A percentile compares a stretch with the other conserved stretches of the same genome.
Evolutionary conservation across 2,329 filamentous ascomycete genomes (phyloP).

Genomic region (Hypomyces rosellus): DNA sequence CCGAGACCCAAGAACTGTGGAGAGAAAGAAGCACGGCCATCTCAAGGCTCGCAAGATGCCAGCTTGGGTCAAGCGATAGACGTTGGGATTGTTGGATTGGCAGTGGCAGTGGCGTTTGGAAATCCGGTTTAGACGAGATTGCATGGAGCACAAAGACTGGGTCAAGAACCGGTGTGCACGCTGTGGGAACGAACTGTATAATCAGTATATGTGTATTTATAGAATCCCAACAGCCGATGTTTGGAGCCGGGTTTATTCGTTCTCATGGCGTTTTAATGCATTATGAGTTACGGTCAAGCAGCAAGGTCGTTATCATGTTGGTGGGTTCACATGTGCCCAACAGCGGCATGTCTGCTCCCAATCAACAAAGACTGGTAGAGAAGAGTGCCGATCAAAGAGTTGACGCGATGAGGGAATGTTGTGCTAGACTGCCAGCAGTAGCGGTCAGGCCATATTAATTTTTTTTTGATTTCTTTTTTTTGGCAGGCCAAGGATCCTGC

Average conservation of each 20-base stretch:
- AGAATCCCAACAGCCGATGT: constrained; percentile 3
- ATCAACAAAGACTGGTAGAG: too few relatives aligned
- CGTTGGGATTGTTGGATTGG: background rate
- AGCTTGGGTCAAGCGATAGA: constrained; percentile 84
- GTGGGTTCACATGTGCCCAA: too few relatives aligned
- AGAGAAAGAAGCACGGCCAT: constrained; percentile 96
- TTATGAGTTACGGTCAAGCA: too few relatives aligned
- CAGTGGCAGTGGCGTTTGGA: constrained; percentile 1
- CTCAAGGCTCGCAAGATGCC: constrained; percentile 98
- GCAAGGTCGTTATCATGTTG: too few relatives aligned
- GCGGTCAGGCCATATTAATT: too few relatives aligned
- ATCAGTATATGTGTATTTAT: constrained; percentile 11
- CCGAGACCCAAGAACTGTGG: constrained; percentile 83
- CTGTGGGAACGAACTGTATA: constrained; percentile 6
- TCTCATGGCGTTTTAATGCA: background rate
- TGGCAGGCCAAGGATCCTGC: too few relatives aligned
- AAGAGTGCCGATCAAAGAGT: too few relatives aligned
- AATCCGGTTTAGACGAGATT: constrained; percentile 6
- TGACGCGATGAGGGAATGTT: background rate
- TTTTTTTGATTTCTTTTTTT: too few relatives aligned
- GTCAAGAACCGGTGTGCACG: background rate
- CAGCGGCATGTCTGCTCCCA: too few relatives aligned
- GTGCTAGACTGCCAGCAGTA: background rate
- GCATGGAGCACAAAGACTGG: constrained; percentile 1
- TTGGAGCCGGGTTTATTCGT: background rate